Conservation (phyloP, 2,329 filamentous ascomycete genomes). For the Coniella vitis region DNA sequence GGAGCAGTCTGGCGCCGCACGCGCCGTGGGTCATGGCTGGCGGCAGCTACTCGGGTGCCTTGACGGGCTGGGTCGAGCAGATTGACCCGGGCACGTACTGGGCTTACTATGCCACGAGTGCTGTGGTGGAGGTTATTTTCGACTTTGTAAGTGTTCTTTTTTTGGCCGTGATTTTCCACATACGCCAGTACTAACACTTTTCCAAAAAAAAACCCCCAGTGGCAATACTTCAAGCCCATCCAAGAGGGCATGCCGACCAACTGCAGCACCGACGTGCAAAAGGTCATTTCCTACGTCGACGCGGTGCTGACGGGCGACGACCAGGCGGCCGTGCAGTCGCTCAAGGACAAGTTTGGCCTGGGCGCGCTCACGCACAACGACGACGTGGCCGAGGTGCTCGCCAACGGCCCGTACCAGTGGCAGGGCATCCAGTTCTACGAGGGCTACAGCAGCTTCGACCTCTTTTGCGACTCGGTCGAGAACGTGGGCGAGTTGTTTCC, state of each 20-base stretch:
- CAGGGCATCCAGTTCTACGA: constrained; percentile 45
- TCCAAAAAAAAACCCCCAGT: constrained; percentile 25
- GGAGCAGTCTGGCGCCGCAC: constrained; percentile 37
- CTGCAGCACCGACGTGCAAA: constrained; percentile 45
- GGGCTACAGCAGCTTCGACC: constrained; percentile 33
- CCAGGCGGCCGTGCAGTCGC: constrained; percentile 30
- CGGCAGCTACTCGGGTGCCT: constrained; percentile 49
- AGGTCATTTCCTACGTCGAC: constrained; percentile 48
- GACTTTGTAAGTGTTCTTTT: constrained; percentile 36
- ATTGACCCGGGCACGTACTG: constrained; percentile 50
- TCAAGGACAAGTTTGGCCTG: constrained; percentile 46
- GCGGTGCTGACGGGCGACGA: constrained; percentile 32
- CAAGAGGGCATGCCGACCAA: constrained; percentile 48
- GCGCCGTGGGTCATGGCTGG: constrained; percentile 50
- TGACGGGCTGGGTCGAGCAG: constrained; percentile 45
- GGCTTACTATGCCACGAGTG: constrained; percentile 51
- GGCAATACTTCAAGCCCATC: constrained; percentile 49
- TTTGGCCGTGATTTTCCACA: background rate
- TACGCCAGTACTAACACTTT: background rate
- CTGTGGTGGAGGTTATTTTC: constrained; percentile 44
- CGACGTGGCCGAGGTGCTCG: constrained; percentile 42
- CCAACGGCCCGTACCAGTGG: constrained; percentile 52
- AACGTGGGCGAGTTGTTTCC: constrained; percentile 36
- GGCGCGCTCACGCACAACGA: constrained; percentile 35
- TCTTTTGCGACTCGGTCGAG: constrained; percentile 44